These are phyloP conservation scores for Zygotorulaspora chibaensis DNA, from an alignment of 805 yeast species.

Conservation along the genomic window DNA sequence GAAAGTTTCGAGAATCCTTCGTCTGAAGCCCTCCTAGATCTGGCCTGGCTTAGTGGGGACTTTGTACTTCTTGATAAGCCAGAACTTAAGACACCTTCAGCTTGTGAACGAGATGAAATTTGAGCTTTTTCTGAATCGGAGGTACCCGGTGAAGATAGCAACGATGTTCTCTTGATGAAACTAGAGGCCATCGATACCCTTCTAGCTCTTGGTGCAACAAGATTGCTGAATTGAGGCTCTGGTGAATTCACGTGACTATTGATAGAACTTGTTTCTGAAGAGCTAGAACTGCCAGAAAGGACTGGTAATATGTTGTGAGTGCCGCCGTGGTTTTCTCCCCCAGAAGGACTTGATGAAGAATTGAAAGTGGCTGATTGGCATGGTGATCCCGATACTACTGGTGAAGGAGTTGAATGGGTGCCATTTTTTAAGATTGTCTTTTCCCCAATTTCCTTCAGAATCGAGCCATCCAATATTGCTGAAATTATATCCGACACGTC, in stretches of 20 bases:
- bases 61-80: constrained; percentile 11
- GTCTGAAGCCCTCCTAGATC: constrained; percentile 21
- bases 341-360: constrained; percentile 9
- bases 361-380: constrained; percentile 10
- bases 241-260: constrained; percentile 3
- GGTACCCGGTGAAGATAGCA: constrained; percentile 12
- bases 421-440: constrained; percentile 12
- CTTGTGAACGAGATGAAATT: constrained; percentile 4
- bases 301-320: constrained; percentile 11
- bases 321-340: constrained; percentile 4
- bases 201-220: constrained; percentile 21
- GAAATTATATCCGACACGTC: constrained; percentile 25
- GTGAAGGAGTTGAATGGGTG: constrained; percentile 14
- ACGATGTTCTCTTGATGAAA: constrained; percentile 6
- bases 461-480: constrained; percentile 27
- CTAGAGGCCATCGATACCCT: constrained; percentile 11
- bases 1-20: constrained; percentile 14
- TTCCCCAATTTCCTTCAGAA: constrained; percentile 19
- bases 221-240: constrained; percentile 11
- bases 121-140: constrained; percentile 10
- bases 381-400: constrained; percentile 9
- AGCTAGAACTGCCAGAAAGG: constrained; percentile 10
- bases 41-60: constrained; percentile 12
- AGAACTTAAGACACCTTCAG: constrained; percentile 6
- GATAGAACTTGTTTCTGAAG: constrained; percentile 12